Percentiles rank a stretch among this genome's conserved stretches.
Evolutionary conservation across 805 yeast genomes (phyloP).

Genomic region (Saturnispora gosingensis): DNA sequence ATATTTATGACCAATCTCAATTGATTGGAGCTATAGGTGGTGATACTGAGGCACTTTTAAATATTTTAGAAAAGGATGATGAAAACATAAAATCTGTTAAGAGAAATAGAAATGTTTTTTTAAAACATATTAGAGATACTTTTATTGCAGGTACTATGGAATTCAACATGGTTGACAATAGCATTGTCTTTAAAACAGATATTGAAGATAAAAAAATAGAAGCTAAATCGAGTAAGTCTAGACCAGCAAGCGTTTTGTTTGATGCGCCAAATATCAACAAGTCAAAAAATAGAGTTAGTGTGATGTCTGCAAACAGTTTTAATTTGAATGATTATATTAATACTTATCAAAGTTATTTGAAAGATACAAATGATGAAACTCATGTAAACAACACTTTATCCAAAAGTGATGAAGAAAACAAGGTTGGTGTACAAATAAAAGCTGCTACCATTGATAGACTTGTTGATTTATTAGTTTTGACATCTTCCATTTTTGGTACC

Average conservation of each 20-base stretch:
- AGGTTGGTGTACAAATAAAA: conserved; percentile 30
- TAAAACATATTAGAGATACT: conserved; percentile 51
- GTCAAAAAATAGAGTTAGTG: conserved; percentile 26
- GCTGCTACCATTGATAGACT: conserved; percentile 69
- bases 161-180: conserved; percentile 41
- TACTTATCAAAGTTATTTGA: conserved; percentile 19
- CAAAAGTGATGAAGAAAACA: not conserved
- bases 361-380: conserved; percentile 11
- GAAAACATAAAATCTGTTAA: not conserved
- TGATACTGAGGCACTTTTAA: conserved; percentile 14
- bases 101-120: conserved; percentile 35
- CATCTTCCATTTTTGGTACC: conserved; percentile 47
- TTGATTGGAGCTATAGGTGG: conserved; percentile 48
- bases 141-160: conserved; percentile 52
- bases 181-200: conserved; percentile 49
- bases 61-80: conserved; percentile 1
- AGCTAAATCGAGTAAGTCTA: conserved; percentile 17
- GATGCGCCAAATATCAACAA: conserved; percentile 17
- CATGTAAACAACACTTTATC: not conserved
- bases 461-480: conserved; percentile 70
- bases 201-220: not conserved
- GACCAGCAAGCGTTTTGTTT: conserved; percentile 28
- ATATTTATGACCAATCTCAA: conserved; percentile 44
- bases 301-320: conserved; percentile 28
- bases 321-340: conserved; percentile 25